Evolutionary conservation across 2,329 filamentous ascomycete species (phyloP), one percentile per base, ranked within the genome.

Genomic region (Alternaria sp.): DNA sequence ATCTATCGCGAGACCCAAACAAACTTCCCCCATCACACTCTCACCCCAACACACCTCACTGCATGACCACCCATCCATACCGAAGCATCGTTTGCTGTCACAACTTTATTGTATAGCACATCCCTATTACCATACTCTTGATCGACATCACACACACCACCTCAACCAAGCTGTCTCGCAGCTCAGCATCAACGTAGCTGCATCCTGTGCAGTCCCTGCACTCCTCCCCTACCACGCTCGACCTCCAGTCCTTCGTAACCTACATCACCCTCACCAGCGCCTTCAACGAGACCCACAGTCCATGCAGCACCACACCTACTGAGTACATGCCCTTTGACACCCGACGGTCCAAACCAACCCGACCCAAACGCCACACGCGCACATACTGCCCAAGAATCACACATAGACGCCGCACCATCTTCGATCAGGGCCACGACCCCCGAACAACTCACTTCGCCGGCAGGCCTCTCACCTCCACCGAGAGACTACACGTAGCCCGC

Each of bases 401-500:
- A 1, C 17, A 17, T 1, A 60, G 21, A 19, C 61, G 57, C 15
- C 30, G 45, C 13, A 54, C 59, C 30, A 47, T 49, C 13, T 54
- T 54, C 25, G 46, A 43, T 43, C 28, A 45, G 25, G 54, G 55
- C 1, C 47, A 47, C 28, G 40, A 56, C 36, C 26, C 45, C 21
- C 50, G 28, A 30, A 45, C 45, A 26, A 45, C 54, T 13, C 45
- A 36, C 5, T 49, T 45, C 45, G 36, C 57, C n/a, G 36, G 50
- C n/a, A 11, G 40, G 12, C 50, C 62, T 43, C 59, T 58, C 25
- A 62, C 58, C 12, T 8, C 28, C 0, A 50, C 30, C 28, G 58
- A 66, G 54, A 57, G 61, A 52, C 57, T 62, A 8, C 56, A 50
- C 44, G 30, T 64, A 26, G 64, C 61, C 11, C 56, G 59, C 13